Base-by-base conservation (phyloP, 768 basidiomycete species). In the Lactifluus hygrophoroides region DNA sequence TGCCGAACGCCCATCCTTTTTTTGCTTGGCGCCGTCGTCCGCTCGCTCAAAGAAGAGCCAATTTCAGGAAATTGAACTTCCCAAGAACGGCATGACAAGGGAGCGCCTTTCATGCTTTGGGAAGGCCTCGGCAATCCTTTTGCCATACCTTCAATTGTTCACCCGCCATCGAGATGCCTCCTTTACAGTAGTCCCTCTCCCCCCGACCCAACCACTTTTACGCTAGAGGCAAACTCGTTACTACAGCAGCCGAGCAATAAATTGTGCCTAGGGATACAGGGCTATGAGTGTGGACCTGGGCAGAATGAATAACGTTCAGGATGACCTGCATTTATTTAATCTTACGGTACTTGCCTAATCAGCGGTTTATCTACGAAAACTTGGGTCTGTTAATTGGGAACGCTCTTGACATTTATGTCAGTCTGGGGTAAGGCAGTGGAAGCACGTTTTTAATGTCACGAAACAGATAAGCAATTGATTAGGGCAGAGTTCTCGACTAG, bases 281-380 rank as follows among this genome's bases (percentile, higher is more conserved):
- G 53, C n/a, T 7, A 43, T 3, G 32, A 5, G 37, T 19, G 17
- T 7, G 17, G n/a, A n/a, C n/a, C n/a, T n/a, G n/a, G n/a, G n/a
- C n/a, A n/a, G n/a, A n/a, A n/a, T n/a, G n/a, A n/a, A n/a, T n/a
- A n/a, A n/a, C 19, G 19, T 58, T 38, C 42, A 27, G 6, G 1
- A 23, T 23, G 43, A 1, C 37, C 38, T 51, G 56, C 34, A 46
- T 58, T 58, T 53, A 47, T 13, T 53, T 46, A 58, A 58, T 54
- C 2, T 10, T n/a, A 5, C n/a, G 45, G 49, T 46, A 5, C 32
- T 10, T 10, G 5, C 10, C 44, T 23, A 58, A 43, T 58, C 45
- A 16, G n/a, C 57, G 57, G 21, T 46, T 37, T 58, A 58, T 58
- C 57, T 46, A 46, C 51, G 57, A 52, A 3, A 4, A 32, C 32